phyloP scores from a whole-genome alignment of 139 green algal genomes.

The Yamagishiella unicocca region DNA sequence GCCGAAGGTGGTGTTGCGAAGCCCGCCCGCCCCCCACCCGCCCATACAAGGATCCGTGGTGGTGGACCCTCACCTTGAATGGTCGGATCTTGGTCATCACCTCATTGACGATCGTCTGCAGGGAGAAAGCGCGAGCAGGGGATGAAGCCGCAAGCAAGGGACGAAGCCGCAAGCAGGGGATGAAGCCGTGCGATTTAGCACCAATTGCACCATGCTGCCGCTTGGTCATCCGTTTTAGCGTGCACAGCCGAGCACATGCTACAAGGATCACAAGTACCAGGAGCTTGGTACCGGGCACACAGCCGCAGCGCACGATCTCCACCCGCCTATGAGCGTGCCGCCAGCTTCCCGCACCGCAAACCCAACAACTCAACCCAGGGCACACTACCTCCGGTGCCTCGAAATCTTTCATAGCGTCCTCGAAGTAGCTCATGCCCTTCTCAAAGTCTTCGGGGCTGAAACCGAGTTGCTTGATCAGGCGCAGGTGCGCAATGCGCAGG shows the following conservation, averaged over 20 bases:
- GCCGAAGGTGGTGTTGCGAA: neutral
- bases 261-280: neutral
- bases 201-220: neutral
- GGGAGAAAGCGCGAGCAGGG: no score
- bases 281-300: neutral
- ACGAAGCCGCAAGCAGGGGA: neutral
- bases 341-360: neutral
- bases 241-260: neutral
- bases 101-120: neutral
- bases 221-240: neutral
- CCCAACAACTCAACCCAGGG: neutral
- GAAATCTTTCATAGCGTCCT: neutral
- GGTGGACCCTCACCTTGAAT: conserved; percentile 14
- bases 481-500: conserved; percentile 18
- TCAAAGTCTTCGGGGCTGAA: conserved; percentile 30
- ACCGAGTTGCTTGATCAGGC: conserved; percentile 23
- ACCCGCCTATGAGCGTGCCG: neutral
- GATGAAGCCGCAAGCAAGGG: neutral
- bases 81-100: conserved; percentile 26
- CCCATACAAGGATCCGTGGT: neutral
- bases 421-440: conserved; percentile 2
- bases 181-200: neutral
- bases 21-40: neutral
- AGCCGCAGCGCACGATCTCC: neutral
- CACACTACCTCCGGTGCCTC: neutral